Evolutionary conservation across 768 basidiomycete genomes (phyloP), one percentile per base, ranked within the genome.

Genomic region (Amanita jacksonii): DNA sequence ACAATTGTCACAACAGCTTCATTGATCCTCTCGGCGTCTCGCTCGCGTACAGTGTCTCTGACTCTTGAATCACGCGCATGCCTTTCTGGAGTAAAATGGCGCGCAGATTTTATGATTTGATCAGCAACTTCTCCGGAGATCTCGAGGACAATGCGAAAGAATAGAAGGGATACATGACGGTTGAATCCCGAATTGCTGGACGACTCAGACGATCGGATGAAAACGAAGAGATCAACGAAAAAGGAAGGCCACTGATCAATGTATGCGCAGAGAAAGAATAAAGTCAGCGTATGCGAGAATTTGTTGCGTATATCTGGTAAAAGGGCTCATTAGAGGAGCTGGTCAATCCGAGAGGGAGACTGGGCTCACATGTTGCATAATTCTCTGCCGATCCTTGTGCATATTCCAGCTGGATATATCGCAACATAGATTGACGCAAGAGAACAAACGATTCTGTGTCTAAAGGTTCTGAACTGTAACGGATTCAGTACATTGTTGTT

Each of bases 101-200:
- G 72, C 10, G 92, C 93, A 39, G 86, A 74, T 63, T 94, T 91
- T 54, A 98, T 79, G 49, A 90, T 78, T 55, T 89, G 85, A 66
- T 99, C 96, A 39, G 90, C 90, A n/a, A 98, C 86, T 62, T 99
- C 96, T 9, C 87, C 86, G 0, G 92, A 93, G 43, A 98, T 93
- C 61, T 99, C 96, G 47, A 86, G 79, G 34, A 99, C 72, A 52
- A 97, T 72, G 55, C 87, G 91, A 60, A 98, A 87, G 60, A 96
- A 80, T 46, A 99, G 74, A 22, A 92, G 72, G 16, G 85, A 85
- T 24, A 94, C 76, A 55, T 93, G 86, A 34, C 77, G 77, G 59
- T 93, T 94, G 64, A 84, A 79, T 19, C 75, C 68, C 31, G 75
- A 66, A 50, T 71, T 65, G 10, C 75, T 68, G 31, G 69, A 67